Conservation (phyloP, 2,329 filamentous ascomycete species). For the Cladosporium velox region DNA sequence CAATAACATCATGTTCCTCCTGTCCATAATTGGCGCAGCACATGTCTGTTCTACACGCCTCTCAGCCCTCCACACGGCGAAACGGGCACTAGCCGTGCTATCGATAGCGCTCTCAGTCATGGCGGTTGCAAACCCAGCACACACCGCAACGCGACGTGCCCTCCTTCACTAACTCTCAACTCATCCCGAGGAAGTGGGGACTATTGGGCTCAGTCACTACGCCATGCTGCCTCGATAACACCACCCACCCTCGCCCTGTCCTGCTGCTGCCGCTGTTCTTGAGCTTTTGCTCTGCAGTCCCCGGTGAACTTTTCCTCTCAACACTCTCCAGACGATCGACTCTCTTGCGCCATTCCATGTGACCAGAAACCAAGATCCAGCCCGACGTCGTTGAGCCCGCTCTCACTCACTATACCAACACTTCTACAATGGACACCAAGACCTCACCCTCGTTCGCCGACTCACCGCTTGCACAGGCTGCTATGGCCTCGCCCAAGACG, state of each 20-base stretch:
- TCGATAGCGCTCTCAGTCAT: constrained; percentile 16
- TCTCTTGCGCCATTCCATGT: constrained; percentile 16
- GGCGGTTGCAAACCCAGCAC: constrained; percentile 11
- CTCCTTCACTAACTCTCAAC: constrained; percentile 7
- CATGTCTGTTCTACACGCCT: constrained; percentile 2
- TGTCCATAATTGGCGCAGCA: background rate
- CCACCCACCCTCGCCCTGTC: constrained; percentile 9
- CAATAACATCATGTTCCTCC: background rate
- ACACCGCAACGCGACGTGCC: constrained; percentile 7
- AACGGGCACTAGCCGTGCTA: constrained; percentile 2
- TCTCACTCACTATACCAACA: background rate
- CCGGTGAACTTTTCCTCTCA: constrained; percentile 1
- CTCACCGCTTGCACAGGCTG: constrained; percentile 15
- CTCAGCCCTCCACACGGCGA: constrained; percentile 5
- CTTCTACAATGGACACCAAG: constrained; percentile 25
- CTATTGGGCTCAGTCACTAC: constrained; percentile 9
- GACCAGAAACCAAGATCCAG: constrained; percentile 14
- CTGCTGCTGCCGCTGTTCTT: background rate
- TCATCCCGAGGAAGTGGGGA: constrained; percentile 17
- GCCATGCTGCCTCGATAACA: constrained; percentile 41
- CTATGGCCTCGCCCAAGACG: constrained; percentile 10
- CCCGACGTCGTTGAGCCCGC: background rate
- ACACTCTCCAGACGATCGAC: background rate
- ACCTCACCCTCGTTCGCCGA: constrained; percentile 22
- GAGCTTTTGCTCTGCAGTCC: constrained; percentile 9